Evolutionary conservation across 176 grass and related monocot species (phyloP).

Genomic region (Phragmites australis): DNA sequence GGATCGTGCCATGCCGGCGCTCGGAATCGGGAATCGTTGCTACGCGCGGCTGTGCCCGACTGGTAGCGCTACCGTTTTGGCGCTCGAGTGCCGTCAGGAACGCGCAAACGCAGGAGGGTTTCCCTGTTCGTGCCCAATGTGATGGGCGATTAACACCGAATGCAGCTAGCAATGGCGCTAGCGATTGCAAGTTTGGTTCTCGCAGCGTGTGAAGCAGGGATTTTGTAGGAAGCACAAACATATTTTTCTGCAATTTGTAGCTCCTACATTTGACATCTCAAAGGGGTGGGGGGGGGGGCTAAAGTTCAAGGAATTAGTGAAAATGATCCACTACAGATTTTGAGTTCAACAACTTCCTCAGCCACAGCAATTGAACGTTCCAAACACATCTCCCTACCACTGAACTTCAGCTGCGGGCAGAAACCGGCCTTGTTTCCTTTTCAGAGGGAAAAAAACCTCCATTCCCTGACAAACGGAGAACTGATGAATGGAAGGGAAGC

Average conservation of each 20-base stretch:
- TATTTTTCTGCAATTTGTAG: too few species aligned
- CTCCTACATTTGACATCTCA: too few species aligned
- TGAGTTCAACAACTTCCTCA: too few species aligned
- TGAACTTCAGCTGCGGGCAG: background rate
- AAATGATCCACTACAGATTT: too few species aligned
- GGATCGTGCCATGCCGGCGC: constrained; percentile 11
- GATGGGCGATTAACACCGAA: too few species aligned
- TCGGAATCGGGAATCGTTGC: background rate
- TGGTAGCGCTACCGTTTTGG: background rate
- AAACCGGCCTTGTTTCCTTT: background rate
- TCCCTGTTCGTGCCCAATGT: too few species aligned
- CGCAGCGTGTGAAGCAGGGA: background rate
- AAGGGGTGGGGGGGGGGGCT: too few species aligned
- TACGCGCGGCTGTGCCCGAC: background rate
- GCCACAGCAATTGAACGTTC: background rate
- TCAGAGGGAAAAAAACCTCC: background rate
- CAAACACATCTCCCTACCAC: background rate
- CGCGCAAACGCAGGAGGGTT: background rate
- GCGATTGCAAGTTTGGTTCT: too few species aligned
- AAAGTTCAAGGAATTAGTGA: too few species aligned
- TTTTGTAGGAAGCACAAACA: too few species aligned
- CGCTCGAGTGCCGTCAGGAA: background rate
- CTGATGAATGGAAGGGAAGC: background rate
- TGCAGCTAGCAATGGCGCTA: too few species aligned
- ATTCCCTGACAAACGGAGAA: background rate